Base-by-base conservation (phyloP, 2,329 filamentous ascomycete genomes). In the Cladobotryum mycophilum region DNA sequence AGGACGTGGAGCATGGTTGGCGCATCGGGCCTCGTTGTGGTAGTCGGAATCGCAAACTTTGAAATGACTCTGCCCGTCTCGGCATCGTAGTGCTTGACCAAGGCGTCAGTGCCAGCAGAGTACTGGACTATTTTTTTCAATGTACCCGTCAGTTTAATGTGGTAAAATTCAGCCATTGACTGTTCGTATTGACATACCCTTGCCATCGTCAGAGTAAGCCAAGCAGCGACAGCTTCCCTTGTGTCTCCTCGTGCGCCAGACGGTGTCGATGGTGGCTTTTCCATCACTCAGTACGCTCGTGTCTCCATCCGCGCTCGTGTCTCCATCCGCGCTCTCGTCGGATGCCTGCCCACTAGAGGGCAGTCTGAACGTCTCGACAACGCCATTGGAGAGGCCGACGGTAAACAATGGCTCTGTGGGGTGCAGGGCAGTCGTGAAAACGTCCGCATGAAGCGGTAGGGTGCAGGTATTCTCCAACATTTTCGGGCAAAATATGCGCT, bases 391-490 rank as follows among this genome's bases (percentile, higher is more conserved):
- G 22, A 96, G 78, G 14, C 93, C 93, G 44, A 96, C 88, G 0
- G 90, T 88, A 55, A 99, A 76, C 46, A 99, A 73, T 13, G 92
- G 89, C 65, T 91, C 83, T 1, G 78, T 80, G 1, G 93, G 91
- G 66, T 99, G 93, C 17, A 96, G 75, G 12, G 86, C 87, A 68
- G 95, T 90, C 1, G 89, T 72, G 72, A 99, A 97, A 61, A 99
- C 77, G 64, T 97, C 93, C 51, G 88, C 81, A 52, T 81, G 80
- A 43, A 97, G 82, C 56, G 91, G 90, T 42, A 97, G 81, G 22
- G 88, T 89, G 76, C 92, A 96, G 57, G 95, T 80, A 57, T 89
- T 95, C 69, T 96, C 90, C 64, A 95, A 89, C 89, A 95, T 95
- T 62, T 43, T 30, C 22, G 47, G 35, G 36, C 30, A 9, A 35